phyloP scores from a whole-genome alignment of 1,284 basidiomycete species.

The Amylostereum chailletii region DNA sequence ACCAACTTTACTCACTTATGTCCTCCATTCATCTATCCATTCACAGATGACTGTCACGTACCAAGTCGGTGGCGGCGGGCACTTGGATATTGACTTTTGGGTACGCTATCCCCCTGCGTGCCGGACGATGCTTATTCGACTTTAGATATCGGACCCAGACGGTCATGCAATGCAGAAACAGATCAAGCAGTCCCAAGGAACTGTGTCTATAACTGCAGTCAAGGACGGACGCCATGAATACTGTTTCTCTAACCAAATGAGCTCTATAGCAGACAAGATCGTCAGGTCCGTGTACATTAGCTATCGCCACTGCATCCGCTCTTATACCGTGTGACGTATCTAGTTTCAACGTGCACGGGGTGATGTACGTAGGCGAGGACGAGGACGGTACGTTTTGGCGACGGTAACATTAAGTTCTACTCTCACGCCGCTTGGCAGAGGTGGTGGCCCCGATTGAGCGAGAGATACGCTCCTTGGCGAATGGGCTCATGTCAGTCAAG shows the following conservation, averaged over 20 bases:
- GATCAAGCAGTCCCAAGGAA: conserved; percentile 84
- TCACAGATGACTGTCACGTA: conserved; percentile 97
- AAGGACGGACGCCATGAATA: conserved; percentile 87
- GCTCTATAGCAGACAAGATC: conserved; percentile 88
- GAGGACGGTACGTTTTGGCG: conserved; percentile 13
- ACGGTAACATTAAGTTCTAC: too few relatives aligned
- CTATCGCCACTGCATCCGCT: conserved; percentile 2
- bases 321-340: conserved; percentile 1
- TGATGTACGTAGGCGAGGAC: conserved; percentile 88
- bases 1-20: too few relatives aligned
- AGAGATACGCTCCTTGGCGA: conserved; percentile 87
- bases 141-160: conserved; percentile 74
- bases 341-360: conserved; percentile 98
- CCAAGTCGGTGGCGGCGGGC: conserved; percentile 95
- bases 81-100: conserved; percentile 96
- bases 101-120: conserved; percentile 34
- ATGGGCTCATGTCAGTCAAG: conserved; percentile 84
- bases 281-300: conserved; percentile 57
- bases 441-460: conserved; percentile 91
- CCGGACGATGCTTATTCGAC: neutral
- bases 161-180: conserved; percentile 67
- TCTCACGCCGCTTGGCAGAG: conserved; percentile 29
- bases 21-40: neutral
- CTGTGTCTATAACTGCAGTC: conserved; percentile 80
- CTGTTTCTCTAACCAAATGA: conserved; percentile 99